phyloP scores from a whole-genome alignment of 2,329 filamentous ascomycete genomes.

The Cytospora leucostoma region DNA sequence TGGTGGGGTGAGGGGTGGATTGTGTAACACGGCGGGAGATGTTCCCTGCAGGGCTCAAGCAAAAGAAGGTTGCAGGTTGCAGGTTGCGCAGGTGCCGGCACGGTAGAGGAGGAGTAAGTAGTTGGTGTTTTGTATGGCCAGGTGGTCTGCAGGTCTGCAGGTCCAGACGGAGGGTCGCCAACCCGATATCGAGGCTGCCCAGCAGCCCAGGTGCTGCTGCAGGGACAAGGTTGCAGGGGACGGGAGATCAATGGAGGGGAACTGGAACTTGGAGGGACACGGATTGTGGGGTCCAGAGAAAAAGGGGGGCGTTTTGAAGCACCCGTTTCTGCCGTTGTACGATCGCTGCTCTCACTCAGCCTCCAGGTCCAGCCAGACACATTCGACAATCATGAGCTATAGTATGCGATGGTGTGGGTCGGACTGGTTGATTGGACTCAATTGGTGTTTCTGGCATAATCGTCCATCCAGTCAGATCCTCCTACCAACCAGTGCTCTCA shows the following conservation, averaged over 20 bases:
- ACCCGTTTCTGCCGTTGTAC: not conserved
- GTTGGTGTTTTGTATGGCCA: slow-evolving; percentile 7
- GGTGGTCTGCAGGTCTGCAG: slow-evolving; percentile 12
- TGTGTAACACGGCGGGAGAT: slow-evolving; percentile 3
- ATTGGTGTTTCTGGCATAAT: not conserved
- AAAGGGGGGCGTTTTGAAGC: slow-evolving; percentile 9
- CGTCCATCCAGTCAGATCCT: not conserved
- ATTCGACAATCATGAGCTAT: no score
- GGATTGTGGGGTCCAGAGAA: slow-evolving; percentile 12
- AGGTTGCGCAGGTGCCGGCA: slow-evolving; percentile 6
- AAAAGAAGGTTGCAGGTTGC: slow-evolving; percentile 18
- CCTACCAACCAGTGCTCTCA: not conserved
- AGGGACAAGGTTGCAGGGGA: slow-evolving; percentile 18
- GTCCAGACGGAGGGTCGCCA: slow-evolving; percentile 11
- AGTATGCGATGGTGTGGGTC: no score
- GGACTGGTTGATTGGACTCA: no score
- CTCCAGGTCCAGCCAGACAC: no score
- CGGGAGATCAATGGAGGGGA: slow-evolving; percentile 20
- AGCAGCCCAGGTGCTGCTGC: slow-evolving; percentile 1
- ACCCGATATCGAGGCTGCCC: slow-evolving; percentile 2
- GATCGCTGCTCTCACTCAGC: not conserved
- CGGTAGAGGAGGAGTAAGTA: not conserved
- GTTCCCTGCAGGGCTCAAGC: not conserved
- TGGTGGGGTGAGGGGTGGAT: slow-evolving; percentile 3
- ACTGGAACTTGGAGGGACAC: not conserved